Conservation (phyloP, 2,329 filamentous ascomycete species). For the Fusarium graminum region DNA sequence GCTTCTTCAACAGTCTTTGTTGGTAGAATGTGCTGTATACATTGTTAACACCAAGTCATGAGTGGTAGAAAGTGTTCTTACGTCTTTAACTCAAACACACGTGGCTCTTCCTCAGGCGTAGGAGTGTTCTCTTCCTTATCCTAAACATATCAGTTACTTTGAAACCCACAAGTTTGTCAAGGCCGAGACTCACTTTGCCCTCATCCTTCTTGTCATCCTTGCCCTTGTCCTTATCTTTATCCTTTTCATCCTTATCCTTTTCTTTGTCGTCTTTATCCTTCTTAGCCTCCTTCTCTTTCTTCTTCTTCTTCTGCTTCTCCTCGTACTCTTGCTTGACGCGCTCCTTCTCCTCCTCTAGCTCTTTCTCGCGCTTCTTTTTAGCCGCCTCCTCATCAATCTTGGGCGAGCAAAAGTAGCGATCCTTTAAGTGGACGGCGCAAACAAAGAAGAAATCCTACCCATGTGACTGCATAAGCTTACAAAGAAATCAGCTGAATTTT, state of each 20-base stretch:
- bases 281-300: slow-evolving; percentile 71
- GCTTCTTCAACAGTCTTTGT: slow-evolving; percentile 81
- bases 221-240: slow-evolving; percentile 52
- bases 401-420: slow-evolving; percentile 82
- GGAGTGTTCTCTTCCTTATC: slow-evolving; percentile 41
- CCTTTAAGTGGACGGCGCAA: slow-evolving; percentile 85
- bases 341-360: slow-evolving; percentile 73
- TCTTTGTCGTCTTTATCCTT: slow-evolving; percentile 61
- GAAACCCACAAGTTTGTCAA: not conserved
- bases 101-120: slow-evolving; percentile 69
- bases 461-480: slow-evolving; percentile 25
- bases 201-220: slow-evolving; percentile 46
- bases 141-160: not conserved
- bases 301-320: slow-evolving; percentile 76
- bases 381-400: slow-evolving; percentile 76
- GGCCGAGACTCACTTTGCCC: slow-evolving; percentile 25
- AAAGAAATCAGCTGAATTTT: slow-evolving; percentile 19
- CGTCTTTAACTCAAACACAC: slow-evolving; percentile 88
- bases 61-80: slow-evolving; percentile 52
- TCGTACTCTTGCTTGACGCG: slow-evolving; percentile 82
- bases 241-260: slow-evolving; percentile 56
- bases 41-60: not conserved
- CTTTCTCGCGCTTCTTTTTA: slow-evolving; percentile 71
- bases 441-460: slow-evolving; percentile 88
- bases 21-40: slow-evolving; percentile 81